Base-by-base conservation (phyloP, 2,329 filamentous ascomycete species). In the Grosmannia huntii region DNA sequence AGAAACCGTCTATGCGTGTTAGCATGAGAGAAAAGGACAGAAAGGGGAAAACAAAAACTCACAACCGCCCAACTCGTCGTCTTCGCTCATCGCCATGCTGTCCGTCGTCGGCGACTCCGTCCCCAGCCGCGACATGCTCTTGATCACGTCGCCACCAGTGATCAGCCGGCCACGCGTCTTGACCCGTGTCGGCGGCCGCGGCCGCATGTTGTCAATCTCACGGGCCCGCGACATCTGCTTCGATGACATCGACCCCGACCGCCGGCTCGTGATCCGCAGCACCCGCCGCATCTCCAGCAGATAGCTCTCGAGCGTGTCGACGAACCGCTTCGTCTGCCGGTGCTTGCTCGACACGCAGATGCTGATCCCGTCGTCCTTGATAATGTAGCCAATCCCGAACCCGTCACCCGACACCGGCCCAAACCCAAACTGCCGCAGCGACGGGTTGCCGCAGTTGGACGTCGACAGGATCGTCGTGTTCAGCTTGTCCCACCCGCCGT, bases 391-490 rank as follows among this genome's bases (percentile, higher is more conserved):
- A 58, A 99, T 96, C 33, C 94, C 94, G 68, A 97, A 97, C 0
- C 94, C 94, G 64, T 96, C 90, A 2, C 85, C 92, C 0, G 89
- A 92, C 0, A 92, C 95, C 1, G 94, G 94, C 0, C 94, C 94
- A 68, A 99, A 99, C 4, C 94, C 94, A 66, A 99, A 99, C 66
- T 97, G 92, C 2, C 94, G 85, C 21, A 99, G 83, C 0, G 87
- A 90, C 0, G 94, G 94, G 71, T 97, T 99, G 60, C 94, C 94
- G 71, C 94, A 99, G 76, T 99, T 99, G n/a, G 91, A 96, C 0
- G 94, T 97, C 7, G 89, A 95, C 46, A 99, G 76, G 63, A 97
- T 89, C 10, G 92, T 97, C 62, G 82, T 95, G 75, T 97, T 97
- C 63, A 96, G 82, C 69, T 88, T 91, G 71, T 97, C 92, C 90